A percentile compares a stretch with the other conserved stretches of the same genome.
Evolutionary conservation across 2,329 filamentous ascomycete species (phyloP).

Genomic region (Raffaelea ambrosiae): DNA sequence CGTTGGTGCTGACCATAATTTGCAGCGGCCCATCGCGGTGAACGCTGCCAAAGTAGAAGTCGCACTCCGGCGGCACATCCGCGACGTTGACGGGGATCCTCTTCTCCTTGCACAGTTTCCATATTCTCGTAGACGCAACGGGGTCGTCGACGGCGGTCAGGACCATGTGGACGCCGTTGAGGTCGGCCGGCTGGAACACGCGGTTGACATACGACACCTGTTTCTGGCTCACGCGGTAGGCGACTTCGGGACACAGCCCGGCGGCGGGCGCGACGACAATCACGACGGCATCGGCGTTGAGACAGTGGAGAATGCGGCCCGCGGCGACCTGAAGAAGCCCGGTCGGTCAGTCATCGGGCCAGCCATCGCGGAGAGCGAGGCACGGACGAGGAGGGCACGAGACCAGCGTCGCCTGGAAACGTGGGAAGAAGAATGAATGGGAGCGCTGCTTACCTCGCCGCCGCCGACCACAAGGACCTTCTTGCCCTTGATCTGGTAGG

Average conservation of each 20-base stretch:
- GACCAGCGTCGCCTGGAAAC: not conserved
- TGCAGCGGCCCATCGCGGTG: constrained; percentile 92
- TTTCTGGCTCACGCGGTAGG: constrained; percentile 64
- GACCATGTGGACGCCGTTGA: constrained; percentile 78
- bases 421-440: too few species aligned
- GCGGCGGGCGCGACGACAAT: constrained; percentile 72
- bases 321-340: constrained; percentile 67
- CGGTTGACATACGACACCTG: constrained; percentile 77
- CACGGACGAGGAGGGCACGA: not conserved
- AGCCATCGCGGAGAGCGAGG: too few species aligned
- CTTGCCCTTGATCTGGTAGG: constrained; percentile 90
- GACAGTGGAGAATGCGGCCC: constrained; percentile 84
- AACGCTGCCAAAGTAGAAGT: constrained; percentile 97
- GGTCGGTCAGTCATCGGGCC: too few species aligned
- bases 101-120: constrained; percentile 82
- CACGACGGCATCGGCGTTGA: constrained; percentile 89
- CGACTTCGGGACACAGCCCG: constrained; percentile 83
- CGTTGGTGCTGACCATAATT: constrained; percentile 98
- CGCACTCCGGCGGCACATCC: constrained; percentile 92
- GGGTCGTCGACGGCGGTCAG: constrained; percentile 91
- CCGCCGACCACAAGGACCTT: constrained; percentile 88
- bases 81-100: constrained; percentile 90
- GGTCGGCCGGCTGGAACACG: constrained; percentile 76
- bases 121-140: constrained; percentile 79
- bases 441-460: constrained; percentile 62